phyloP scores from a whole-genome alignment of 164 flowering plant species.

The Nymphaea thermarum region DNA sequence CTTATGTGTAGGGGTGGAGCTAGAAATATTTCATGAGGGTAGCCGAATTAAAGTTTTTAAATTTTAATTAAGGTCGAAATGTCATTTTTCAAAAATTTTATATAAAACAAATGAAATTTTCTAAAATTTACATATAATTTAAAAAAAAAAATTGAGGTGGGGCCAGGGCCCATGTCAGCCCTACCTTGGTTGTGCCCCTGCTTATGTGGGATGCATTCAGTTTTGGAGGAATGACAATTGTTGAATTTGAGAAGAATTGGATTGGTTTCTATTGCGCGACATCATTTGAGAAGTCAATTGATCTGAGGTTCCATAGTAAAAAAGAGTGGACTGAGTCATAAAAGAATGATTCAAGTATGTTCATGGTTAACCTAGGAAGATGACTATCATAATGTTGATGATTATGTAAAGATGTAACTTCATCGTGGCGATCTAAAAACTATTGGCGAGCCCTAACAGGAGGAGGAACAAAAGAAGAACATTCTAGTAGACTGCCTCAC shows the following conservation, averaged over 20 bases:
- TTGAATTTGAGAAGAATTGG: constrained; percentile 11
- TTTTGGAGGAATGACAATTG: constrained; percentile 6
- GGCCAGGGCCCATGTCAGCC: too few species aligned
- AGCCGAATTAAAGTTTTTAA: too few species aligned
- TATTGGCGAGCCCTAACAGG: constrained; percentile 48
- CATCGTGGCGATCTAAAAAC: constrained; percentile 66
- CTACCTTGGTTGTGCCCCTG: too few species aligned
- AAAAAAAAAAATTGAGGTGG: too few species aligned
- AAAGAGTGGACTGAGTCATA: constrained; percentile 40
- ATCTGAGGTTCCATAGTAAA: constrained; percentile 26
- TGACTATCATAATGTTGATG: constrained; percentile 32
- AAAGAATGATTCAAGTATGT: constrained; percentile 28
- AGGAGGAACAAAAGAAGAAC: constrained; percentile 54
- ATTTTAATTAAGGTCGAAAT: too few species aligned
- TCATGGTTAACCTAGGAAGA: constrained; percentile 93
- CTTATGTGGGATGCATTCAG: constrained; percentile 7
- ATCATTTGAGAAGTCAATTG: constrained; percentile 6
- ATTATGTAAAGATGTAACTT: constrained; percentile 55
- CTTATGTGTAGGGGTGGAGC: too few species aligned
- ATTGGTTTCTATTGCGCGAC: constrained; percentile 8
- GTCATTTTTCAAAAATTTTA: too few species aligned
- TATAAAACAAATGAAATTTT: too few species aligned
- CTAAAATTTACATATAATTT: too few species aligned
- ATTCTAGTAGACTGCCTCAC: constrained; percentile 54
- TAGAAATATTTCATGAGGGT: too few species aligned